These are phyloP conservation scores for Pontederia crassipes DNA, from an alignment of 176 grass and related monocot genomes.

Conservation along the genomic window DNA sequence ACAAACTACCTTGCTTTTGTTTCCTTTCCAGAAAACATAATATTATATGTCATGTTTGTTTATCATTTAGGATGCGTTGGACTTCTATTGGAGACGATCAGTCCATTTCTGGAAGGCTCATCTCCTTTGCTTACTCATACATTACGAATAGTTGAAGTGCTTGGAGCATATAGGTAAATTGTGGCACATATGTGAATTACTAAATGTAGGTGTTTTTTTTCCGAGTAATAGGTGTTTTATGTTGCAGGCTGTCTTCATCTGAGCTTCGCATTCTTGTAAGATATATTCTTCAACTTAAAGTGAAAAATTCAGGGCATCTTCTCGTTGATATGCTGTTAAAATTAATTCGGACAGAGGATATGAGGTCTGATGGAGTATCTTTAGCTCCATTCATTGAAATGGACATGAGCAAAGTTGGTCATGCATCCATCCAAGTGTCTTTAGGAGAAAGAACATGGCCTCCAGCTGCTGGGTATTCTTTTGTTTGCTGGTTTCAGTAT, in stretches of 20 bases:
- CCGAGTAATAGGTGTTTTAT: conserved; percentile 15
- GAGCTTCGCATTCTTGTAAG: conserved; percentile 81
- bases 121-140: conserved; percentile 93
- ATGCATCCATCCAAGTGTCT: conserved; percentile 97
- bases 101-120: conserved; percentile 76
- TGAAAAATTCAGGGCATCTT: conserved; percentile 71
- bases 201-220: conserved; percentile 11
- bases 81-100: conserved; percentile 90
- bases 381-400: conserved; percentile 93
- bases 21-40: neutral
- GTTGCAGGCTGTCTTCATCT: conserved; percentile 71
- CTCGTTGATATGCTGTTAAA: conserved; percentile 97
- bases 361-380: conserved; percentile 65
- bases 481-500: conserved; percentile 98
- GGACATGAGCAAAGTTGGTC: conserved; percentile 92
- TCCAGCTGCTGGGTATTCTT: conserved; percentile 93
- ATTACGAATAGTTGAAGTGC: conserved; percentile 83
- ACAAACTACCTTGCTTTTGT: conserved; percentile 3
- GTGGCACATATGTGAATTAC: neutral
- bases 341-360: conserved; percentile 84
- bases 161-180: conserved; percentile 89
- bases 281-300: conserved; percentile 88
- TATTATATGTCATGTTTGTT: conserved; percentile 18
- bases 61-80: conserved; percentile 72
- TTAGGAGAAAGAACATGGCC: conserved; percentile 99